These are phyloP conservation scores for Rhododendron griersonianum DNA, from an alignment of 148 eudicot genomes.

Conservation along the genomic window DNA sequence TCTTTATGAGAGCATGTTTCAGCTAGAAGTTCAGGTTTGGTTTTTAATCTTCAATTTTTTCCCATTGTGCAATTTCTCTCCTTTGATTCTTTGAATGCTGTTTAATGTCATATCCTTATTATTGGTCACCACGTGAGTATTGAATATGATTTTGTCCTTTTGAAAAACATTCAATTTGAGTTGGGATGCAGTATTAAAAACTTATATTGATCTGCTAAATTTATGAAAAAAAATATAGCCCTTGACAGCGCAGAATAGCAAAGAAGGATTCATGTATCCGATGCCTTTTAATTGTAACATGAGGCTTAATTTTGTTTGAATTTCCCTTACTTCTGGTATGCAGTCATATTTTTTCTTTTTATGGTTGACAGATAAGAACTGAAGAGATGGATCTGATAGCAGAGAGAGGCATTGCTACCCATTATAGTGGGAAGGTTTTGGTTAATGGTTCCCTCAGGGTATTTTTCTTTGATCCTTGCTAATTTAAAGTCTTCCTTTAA, in stretches of 20 bases:
- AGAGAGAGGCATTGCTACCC: slow-evolving; percentile 95
- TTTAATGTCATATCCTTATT: not conserved
- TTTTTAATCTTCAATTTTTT: not conserved
- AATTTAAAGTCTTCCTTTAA: slow-evolving; percentile 3
- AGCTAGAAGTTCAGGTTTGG: slow-evolving; percentile 92
- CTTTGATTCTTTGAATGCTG: not conserved
- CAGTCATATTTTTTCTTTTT: not conserved
- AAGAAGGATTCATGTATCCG: not conserved
- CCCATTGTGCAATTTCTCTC: not conserved
- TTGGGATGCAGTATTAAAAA: not conserved
- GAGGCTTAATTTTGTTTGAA: not conserved
- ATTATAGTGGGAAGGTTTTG: slow-evolving; percentile 72
- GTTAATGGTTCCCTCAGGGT: slow-evolving; percentile 83
- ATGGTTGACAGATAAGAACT: slow-evolving; percentile 65
- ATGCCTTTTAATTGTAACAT: not conserved
- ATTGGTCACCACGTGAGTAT: not conserved
- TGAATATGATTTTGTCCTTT: not conserved
- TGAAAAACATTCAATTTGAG: not conserved
- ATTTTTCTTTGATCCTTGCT: slow-evolving; percentile 17
- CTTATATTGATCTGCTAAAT: not conserved
- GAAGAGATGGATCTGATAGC: slow-evolving; percentile 99
- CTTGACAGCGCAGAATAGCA: not conserved
- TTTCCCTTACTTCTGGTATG: not conserved
- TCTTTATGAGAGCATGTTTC: slow-evolving; percentile 97
- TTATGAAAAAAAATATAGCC: not conserved